Percentiles rank a stretch among this genome's conserved stretches.
These are phyloP conservation scores for Sugiyamaella pinicola DNA, from an alignment of 1,139 yeast species.

Conservation along the genomic window DNA sequence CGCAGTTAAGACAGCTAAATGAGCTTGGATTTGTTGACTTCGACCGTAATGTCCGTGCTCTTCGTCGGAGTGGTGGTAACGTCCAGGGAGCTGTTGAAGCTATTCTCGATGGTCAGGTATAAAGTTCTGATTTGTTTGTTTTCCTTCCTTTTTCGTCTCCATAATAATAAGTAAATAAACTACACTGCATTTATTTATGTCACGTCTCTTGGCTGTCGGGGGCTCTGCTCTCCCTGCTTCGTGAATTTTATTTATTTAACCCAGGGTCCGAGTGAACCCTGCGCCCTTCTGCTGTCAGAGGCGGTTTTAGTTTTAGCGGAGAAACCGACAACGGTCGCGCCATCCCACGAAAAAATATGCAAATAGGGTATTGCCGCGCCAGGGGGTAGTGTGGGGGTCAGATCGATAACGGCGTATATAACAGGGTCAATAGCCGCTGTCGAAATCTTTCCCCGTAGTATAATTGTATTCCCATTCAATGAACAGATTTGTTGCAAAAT, in stretches of 20 bases:
- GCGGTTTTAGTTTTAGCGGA: no score
- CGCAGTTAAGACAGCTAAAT: conserved; percentile 88
- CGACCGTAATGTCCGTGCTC: conserved; percentile 86
- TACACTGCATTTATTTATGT: neutral
- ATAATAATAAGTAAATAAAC: conserved; percentile 5
- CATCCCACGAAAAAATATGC: neutral
- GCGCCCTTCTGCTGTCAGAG: no score
- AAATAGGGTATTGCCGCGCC: neutral
- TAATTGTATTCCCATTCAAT: neutral
- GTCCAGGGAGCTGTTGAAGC: conserved; percentile 97
- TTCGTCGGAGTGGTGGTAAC: conserved; percentile 93
- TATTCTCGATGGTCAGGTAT: conserved; percentile 60
- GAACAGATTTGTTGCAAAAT: neutral
- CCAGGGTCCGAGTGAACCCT: no score
- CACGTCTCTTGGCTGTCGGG: no score
- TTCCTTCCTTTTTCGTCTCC: neutral
- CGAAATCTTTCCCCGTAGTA: neutral
- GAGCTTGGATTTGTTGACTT: conserved; percentile 97
- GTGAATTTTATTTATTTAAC: no score
- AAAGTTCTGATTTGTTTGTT: conserved; percentile 18
- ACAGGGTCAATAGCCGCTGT: neutral
- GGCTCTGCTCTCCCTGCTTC: no score
- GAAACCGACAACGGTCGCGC: neutral
- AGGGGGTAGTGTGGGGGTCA: conserved; percentile 3
- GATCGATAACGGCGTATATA: neutral